Percentiles rank a stretch among this genome's conserved stretches.
Conservation (phyloP, 352 stramenopile species). For the Pythium dissimile region DNA sequence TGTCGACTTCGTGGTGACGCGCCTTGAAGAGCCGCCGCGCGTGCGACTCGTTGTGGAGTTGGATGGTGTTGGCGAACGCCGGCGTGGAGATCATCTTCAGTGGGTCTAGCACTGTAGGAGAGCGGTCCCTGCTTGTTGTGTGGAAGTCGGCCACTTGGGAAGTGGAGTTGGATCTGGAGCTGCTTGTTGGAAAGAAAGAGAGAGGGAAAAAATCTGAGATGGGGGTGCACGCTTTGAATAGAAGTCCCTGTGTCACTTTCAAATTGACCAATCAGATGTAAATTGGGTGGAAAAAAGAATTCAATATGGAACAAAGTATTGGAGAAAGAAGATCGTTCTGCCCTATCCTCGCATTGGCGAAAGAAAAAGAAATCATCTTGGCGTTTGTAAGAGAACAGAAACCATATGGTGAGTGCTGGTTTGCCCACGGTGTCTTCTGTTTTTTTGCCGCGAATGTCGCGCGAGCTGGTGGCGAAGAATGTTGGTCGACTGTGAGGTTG, state of each 20-base stretch:
- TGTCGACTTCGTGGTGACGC: conserved; percentile 43
- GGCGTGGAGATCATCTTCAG: conserved; percentile 16
- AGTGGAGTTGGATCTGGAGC: too few relatives aligned
- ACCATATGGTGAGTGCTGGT: background rate
- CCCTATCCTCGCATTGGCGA: conserved; percentile 12
- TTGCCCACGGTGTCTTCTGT: background rate
- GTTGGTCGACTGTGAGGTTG: background rate
- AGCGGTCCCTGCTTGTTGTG: too few relatives aligned
- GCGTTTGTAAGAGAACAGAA: conserved; percentile 2
- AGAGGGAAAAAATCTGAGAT: conserved; percentile 3
- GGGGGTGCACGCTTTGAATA: conserved; percentile 1
- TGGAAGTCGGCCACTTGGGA: background rate
- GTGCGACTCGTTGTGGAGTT: conserved; percentile 18
- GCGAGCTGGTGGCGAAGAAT: too few relatives aligned
- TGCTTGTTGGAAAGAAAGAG: too few relatives aligned
- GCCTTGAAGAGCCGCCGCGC: conserved; percentile 58
- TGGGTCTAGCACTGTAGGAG: too few relatives aligned
- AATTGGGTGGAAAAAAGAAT: conserved; percentile 15
- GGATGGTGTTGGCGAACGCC: conserved; percentile 21
- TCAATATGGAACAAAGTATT: conserved; percentile 21
- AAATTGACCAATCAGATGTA: conserved; percentile 8
- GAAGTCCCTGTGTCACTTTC: background rate
- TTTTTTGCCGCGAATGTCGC: conserved; percentile 4
- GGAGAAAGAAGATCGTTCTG: background rate
- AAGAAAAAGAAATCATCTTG: conserved; percentile 25